Base-by-base conservation (phyloP, 2,329 filamentous ascomycete genomes). In the Colletotrichum endophyticum region DNA sequence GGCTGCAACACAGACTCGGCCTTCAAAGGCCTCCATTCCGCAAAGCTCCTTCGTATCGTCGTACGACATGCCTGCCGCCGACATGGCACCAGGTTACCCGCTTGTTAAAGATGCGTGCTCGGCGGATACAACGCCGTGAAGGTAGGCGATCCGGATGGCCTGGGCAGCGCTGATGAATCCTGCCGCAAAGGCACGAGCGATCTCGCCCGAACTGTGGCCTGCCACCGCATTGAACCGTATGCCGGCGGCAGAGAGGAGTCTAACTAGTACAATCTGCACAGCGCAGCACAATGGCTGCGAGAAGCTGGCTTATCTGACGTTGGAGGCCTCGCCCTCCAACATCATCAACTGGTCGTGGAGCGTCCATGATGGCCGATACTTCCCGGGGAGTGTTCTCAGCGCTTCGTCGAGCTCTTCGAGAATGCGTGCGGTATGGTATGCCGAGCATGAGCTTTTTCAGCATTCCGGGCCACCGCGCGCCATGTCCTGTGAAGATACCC, bases 121-220 rank as follows among this genome's bases (percentile, higher is more conserved):
- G 4, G 76, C n/a, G 39, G 75, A 61, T 3, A 75, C 15, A 66
- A 81, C 36, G 0, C 88, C 88, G 1, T 89, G 85, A 67, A 87
- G 87, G 77, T 88, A 90, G 0, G 88, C 87, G n/a, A 86, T 82
- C 0, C 79, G 79, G 8, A 90, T 87, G 5, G 88, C 88, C 19
- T 87, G 85, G 3, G 82, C 82, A 1, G 81, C 81, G 4, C 22
- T 66, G 25, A 91, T 72, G 27, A 85, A 81, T 0, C 88, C 88
- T 0, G 87, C 85, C 0, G 88, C 87, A 78, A 89, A 91, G 0
- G 87, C 89, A 1, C 88, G 88, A 1, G 81, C 87, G n/a, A 90
- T 22, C 49, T 53, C 49, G 49, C 49, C 49, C 15, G n/a, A 53
- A n/a, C 49, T 53, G 16, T 25, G 49, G 49, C 49, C 7, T 11